phyloP scores from a whole-genome alignment of 1,139 yeast species.

The Debaryomyces fabryi region DNA sequence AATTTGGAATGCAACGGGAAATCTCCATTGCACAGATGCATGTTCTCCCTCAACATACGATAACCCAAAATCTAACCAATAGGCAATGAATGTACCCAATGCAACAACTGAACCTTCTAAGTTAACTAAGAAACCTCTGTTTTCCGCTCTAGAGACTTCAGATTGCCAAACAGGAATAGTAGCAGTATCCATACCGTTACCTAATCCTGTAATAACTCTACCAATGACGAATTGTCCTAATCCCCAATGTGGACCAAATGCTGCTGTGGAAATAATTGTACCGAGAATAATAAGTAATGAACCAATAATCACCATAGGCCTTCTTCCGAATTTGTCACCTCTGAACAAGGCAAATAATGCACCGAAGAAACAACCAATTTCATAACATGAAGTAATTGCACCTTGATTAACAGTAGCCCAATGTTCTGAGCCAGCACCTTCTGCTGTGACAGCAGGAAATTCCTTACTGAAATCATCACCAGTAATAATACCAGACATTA shows the following conservation, averaged over 20 bases:
- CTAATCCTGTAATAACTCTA: slow-evolving; percentile 76
- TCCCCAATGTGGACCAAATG: slow-evolving; percentile 52
- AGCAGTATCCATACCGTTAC: slow-evolving; percentile 78
- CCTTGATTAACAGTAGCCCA: slow-evolving; percentile 54
- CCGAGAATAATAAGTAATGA: slow-evolving; percentile 64
- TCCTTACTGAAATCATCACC: slow-evolving; percentile 59
- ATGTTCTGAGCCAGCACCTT: slow-evolving; percentile 16
- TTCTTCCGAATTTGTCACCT: slow-evolving; percentile 71
- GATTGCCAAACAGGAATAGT: slow-evolving; percentile 84
- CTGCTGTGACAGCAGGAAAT: slow-evolving; percentile 54
- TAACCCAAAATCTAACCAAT: slow-evolving; percentile 79
- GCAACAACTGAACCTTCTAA: slow-evolving; percentile 74
- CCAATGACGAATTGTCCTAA: slow-evolving; percentile 74
- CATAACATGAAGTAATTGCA: slow-evolving; percentile 72
- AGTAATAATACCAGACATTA: slow-evolving; percentile 72
- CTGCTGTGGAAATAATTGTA: slow-evolving; percentile 61
- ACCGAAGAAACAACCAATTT: slow-evolving; percentile 77
- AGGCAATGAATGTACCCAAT: slow-evolving; percentile 70
- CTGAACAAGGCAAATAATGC: slow-evolving; percentile 63
- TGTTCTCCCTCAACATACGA: slow-evolving; percentile 44
- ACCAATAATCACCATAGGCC: slow-evolving; percentile 62
- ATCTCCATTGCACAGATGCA: slow-evolving; percentile 53
- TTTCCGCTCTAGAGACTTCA: slow-evolving; percentile 71
- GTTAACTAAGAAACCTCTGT: slow-evolving; percentile 72
- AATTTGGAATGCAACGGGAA: slow-evolving; percentile 51